These are phyloP conservation scores for Pythium sp. DNA, from an alignment of 352 stramenopile genomes.

Conservation along the genomic window DNA sequence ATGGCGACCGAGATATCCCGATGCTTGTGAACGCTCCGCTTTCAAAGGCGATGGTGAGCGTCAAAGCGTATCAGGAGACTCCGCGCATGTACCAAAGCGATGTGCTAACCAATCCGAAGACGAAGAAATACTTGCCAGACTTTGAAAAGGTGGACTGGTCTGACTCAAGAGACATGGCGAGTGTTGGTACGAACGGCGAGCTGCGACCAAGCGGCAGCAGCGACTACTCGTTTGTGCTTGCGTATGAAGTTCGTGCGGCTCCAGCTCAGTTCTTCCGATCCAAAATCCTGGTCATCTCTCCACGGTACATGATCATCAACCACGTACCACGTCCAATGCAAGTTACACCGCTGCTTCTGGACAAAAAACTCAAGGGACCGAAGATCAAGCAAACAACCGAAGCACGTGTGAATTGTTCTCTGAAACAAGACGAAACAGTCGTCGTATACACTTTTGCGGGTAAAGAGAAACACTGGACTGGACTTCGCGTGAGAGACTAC, in stretches of 20 bases:
- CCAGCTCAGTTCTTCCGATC: conserved; percentile 80
- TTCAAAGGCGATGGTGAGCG: conserved; percentile 62
- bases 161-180: conserved; percentile 63
- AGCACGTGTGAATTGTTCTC: conserved; percentile 32
- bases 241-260: conserved; percentile 76
- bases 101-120: conserved; percentile 40
- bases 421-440: conserved; percentile 53
- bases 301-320: conserved; percentile 74
- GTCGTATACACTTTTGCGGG: conserved; percentile 70
- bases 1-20: conserved; percentile 55
- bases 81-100: conserved; percentile 49
- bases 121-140: conserved; percentile 70
- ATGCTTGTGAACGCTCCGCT: conserved; percentile 56
- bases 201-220: conserved; percentile 39
- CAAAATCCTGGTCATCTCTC: conserved; percentile 79
- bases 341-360: conserved; percentile 69
- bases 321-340: conserved; percentile 59
- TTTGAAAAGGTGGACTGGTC: conserved; percentile 78
- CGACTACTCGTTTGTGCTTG: conserved; percentile 70
- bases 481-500: conserved; percentile 64
- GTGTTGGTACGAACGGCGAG: conserved; percentile 75
- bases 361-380: conserved; percentile 60
- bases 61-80: conserved; percentile 74
- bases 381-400: conserved; percentile 26
- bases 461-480: conserved; percentile 68